Percentiles rank a stretch among this genome's conserved stretches.
Evolutionary conservation across 129 eudicot genomes (phyloP).

Genomic region (Ambrosia trifida): DNA sequence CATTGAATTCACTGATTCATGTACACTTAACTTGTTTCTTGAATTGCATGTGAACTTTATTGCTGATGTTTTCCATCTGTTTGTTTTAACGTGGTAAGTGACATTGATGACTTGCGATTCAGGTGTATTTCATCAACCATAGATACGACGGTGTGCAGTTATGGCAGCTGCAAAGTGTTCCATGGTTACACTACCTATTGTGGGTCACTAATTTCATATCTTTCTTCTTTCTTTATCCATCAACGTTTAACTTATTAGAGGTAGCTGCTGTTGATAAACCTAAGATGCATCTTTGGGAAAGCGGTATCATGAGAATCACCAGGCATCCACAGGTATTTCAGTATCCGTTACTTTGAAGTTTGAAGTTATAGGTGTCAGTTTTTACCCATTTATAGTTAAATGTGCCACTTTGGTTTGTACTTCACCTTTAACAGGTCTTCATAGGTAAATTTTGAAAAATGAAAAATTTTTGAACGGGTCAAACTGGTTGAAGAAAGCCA

Average conservation of each 20-base stretch:
- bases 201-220: conserved; percentile 77
- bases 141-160: conserved; percentile 93
- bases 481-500: not conserved
- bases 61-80: not conserved
- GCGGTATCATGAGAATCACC: conserved; percentile 98
- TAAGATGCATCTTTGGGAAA: conserved; percentile 99
- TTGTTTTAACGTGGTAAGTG: not conserved
- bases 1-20: too few species aligned
- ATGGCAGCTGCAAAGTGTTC: conserved; percentile 87
- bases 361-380: not conserved
- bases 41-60: conserved; percentile 1
- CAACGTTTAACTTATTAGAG: conserved; percentile 91
- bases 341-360: conserved; percentile 13
- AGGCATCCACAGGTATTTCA: conserved; percentile 95
- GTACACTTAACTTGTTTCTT: too few species aligned
- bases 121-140: conserved; percentile 89
- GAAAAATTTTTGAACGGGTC: not conserved
- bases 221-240: conserved; percentile 90
- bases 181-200: conserved; percentile 66
- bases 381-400: not conserved
- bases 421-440: not conserved
- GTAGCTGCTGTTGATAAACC: conserved; percentile 99
- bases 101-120: conserved; percentile 25
- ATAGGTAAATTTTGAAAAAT: not conserved
- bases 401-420: not conserved